Percentiles rank a stretch among this genome's conserved stretches.
Conservation (phyloP, 352 stramenopile species). For the Aphanomyces euteiches region DNA sequence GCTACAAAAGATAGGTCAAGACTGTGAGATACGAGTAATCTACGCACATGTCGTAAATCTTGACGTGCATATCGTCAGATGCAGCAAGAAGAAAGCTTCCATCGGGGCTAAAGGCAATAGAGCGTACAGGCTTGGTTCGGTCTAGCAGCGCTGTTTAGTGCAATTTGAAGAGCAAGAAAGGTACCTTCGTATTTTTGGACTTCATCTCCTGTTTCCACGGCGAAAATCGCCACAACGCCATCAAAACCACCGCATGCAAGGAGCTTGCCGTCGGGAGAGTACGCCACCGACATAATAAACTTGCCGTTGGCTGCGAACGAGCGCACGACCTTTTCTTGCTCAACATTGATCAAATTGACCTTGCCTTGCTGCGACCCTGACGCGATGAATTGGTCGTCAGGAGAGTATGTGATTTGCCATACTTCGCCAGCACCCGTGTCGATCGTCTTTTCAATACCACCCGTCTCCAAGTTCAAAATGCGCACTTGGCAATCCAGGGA, state of each 20-base stretch:
- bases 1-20: constrained; percentile 34
- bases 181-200: constrained; percentile 86
- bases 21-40: background rate
- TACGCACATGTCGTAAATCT: constrained; percentile 89
- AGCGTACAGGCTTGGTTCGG: constrained; percentile 84
- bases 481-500: constrained; percentile 82
- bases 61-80: constrained; percentile 90
- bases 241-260: constrained; percentile 78
- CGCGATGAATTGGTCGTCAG: constrained; percentile 73
- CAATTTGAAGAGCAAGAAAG: background rate
- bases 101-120: constrained; percentile 76
- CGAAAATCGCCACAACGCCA: constrained; percentile 82
- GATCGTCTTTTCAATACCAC: constrained; percentile 76
- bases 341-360: constrained; percentile 83
- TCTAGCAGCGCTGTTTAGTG: constrained; percentile 39
- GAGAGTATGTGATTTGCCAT: constrained; percentile 84
- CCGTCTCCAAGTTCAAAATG: constrained; percentile 67
- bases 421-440: constrained; percentile 82
- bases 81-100: constrained; percentile 81
- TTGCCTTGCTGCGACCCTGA: constrained; percentile 82
- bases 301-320: constrained; percentile 45
- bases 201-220: constrained; percentile 66
- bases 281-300: constrained; percentile 33
- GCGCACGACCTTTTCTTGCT: constrained; percentile 70
- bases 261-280: constrained; percentile 74